phyloP scores from a whole-genome alignment of 805 yeast genomes.

The Isabelozyma pseudorhagii region DNA sequence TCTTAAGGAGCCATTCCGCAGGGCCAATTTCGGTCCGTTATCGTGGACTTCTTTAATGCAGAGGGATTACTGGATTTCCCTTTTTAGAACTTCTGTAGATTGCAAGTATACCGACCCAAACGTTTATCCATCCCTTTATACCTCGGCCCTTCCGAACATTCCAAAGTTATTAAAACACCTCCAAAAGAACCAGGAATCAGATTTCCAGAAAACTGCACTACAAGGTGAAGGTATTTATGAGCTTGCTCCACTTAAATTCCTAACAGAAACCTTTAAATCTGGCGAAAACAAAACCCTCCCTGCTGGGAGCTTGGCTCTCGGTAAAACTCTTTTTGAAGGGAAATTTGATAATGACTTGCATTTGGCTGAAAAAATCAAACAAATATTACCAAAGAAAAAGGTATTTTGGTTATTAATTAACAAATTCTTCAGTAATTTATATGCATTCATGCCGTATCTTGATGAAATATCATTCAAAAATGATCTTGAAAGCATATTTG shows the following conservation, averaged over 20 bases:
- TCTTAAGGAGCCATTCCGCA: conserved; percentile 25
- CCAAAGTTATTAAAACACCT: neutral
- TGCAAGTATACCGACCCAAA: neutral
- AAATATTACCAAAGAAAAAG: conserved; percentile 19
- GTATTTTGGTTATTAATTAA: conserved; percentile 23
- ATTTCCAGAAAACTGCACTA: neutral
- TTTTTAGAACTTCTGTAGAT: neutral
- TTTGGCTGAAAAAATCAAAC: conserved; percentile 13
- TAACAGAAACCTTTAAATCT: neutral
- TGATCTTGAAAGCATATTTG: conserved; percentile 15
- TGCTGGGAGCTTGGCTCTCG: conserved; percentile 1
- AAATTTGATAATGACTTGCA: conserved; percentile 10
- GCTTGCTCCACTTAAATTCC: neutral
- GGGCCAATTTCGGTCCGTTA: conserved; percentile 49
- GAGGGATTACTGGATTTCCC: conserved; percentile 33
- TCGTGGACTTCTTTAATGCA: conserved; percentile 42
- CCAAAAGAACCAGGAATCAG: neutral
- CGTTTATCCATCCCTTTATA: neutral
- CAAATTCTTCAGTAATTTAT: conserved; percentile 23
- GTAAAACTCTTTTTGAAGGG: conserved; percentile 5
- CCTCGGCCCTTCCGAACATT: neutral
- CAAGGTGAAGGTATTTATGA: neutral
- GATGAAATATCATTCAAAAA: conserved; percentile 23
- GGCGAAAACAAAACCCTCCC: neutral
- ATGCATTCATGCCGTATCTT: conserved; percentile 23